Base-by-base conservation (phyloP, 2,329 filamentous ascomycete genomes). In the Hypomyces rosellus region DNA sequence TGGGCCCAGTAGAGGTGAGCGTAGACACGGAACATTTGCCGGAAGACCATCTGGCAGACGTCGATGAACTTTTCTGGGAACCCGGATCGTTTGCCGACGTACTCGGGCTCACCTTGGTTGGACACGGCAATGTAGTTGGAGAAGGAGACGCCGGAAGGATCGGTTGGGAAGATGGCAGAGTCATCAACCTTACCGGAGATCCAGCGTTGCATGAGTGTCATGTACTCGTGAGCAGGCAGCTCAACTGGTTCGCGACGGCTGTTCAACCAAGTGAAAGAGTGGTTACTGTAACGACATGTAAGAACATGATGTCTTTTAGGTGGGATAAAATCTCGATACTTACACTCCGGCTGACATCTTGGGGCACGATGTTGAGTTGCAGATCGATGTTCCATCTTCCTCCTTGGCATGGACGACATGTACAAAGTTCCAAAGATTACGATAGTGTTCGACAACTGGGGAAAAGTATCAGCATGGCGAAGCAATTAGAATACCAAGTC, bases 21-120 rank as follows among this genome's bases (percentile, higher is more conserved):
- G 65, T 99, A 99, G 60, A 96, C 92, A 53, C 93, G 88, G 77
- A 99, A 97, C 86, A 99, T 97, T 72, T 96, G 93, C 61, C 91
- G 87, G 74, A 96, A 92, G 63, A 96, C 93, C 57, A 86, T 86
- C 74, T 95, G 90, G 75, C 92, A 93, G 59, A 96, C 90, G 54
- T 86, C 82, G 60, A 92, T 78, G 68, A 96, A 97, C 58, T 89
- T 88, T 56, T 87, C 82, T 2, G 93, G 93, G 69, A 99, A 99
- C 4, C 92, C 92, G 54, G 88, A 93, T 43, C 88, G 82, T 73
- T 95, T 95, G 62, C 93, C 93, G 51, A 96, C 78, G 88, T 90
- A 97, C 54, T 85, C 82, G 18, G 70, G 71, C 51, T 87, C 84
- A 40, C 81, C 74, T 4, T 74, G 71, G 54, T 75, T 84, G 39